Evolutionary conservation across 306 rosid species (phyloP).

Genomic region (Pterocarpus macrocarpus): DNA sequence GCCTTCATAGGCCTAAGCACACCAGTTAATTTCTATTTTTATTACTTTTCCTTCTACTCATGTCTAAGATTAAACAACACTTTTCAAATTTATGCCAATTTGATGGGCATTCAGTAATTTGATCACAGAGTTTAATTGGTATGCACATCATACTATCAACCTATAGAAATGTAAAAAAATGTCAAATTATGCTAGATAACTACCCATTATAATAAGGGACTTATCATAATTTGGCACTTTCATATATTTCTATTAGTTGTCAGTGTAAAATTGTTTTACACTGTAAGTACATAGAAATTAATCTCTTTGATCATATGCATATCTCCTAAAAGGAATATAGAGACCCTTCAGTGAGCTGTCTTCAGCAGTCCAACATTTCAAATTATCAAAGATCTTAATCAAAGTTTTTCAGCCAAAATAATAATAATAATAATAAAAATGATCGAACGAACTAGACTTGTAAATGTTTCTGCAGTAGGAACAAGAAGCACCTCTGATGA

Average conservation of each 20-base stretch:
- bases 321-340: not conserved
- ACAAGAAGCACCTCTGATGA: conserved; percentile 79
- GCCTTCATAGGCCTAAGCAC: not conserved
- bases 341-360: not conserved
- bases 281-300: no score
- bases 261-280: no score
- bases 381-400: not conserved
- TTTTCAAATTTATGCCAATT: conserved; percentile 2
- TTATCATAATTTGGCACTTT: no score
- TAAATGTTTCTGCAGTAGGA: not conserved
- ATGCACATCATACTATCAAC: no score
- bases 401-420: not conserved
- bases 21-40: not conserved
- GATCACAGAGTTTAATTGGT: not conserved
- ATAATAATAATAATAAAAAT: no score
- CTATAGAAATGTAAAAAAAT: no score
- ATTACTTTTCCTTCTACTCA: not conserved
- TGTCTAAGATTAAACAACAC: conserved; percentile 7
- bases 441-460: not conserved
- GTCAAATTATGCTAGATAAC: no score
- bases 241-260: no score
- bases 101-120: conserved; percentile 19
- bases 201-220: no score
- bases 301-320: not conserved
- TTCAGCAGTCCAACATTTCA: not conserved